Conservation (phyloP, 2,329 filamentous ascomycete species). For the Colletotrichum graminicola region DNA sequence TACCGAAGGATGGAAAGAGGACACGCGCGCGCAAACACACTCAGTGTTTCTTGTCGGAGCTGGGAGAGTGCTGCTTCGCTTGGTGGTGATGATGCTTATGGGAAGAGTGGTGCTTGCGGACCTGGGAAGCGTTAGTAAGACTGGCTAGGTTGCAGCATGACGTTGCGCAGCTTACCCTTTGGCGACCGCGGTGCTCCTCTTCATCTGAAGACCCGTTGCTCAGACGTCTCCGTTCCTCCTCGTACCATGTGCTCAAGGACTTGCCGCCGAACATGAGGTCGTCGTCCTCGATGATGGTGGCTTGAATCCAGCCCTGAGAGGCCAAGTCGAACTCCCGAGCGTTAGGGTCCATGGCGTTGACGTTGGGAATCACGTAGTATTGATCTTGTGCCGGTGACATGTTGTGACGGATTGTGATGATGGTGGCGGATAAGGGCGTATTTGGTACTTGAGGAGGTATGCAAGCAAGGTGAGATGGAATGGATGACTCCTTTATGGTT, state of each 20-base stretch:
- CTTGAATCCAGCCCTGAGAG: slow-evolving; percentile 62
- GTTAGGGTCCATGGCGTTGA: slow-evolving; percentile 50
- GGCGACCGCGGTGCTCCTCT: slow-evolving; percentile 55
- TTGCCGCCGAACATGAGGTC: slow-evolving; percentile 73
- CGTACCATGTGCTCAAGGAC: slow-evolving; percentile 70
- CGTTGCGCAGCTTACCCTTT: slow-evolving; percentile 49
- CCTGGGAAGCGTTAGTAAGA: slow-evolving; percentile 32
- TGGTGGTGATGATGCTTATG: slow-evolving; percentile 40
- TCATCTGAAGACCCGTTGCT: slow-evolving; percentile 56
- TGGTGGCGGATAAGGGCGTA: slow-evolving; percentile 21
- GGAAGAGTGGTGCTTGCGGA: slow-evolving; percentile 41
- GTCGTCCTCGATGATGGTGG: slow-evolving; percentile 71
- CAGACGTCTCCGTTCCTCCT: slow-evolving; percentile 65
- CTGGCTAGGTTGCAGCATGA: background rate
- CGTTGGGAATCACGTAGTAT: slow-evolving; percentile 51
- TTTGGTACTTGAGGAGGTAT: background rate
- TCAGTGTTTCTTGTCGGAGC: slow-evolving; percentile 42
- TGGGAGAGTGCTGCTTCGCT: slow-evolving; percentile 27
- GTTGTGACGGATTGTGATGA: slow-evolving; percentile 24
- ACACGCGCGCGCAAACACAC: background rate
- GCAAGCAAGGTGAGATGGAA: slow-evolving; percentile 29
- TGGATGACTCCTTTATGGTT: slow-evolving; percentile 33
- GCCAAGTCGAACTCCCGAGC: slow-evolving; percentile 51
- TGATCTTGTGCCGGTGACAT: slow-evolving; percentile 41
- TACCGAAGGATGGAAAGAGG: slow-evolving; percentile 22